phyloP scores from a whole-genome alignment of 1,139 yeast genomes.

The Martiniozyma asiatica region DNA sequence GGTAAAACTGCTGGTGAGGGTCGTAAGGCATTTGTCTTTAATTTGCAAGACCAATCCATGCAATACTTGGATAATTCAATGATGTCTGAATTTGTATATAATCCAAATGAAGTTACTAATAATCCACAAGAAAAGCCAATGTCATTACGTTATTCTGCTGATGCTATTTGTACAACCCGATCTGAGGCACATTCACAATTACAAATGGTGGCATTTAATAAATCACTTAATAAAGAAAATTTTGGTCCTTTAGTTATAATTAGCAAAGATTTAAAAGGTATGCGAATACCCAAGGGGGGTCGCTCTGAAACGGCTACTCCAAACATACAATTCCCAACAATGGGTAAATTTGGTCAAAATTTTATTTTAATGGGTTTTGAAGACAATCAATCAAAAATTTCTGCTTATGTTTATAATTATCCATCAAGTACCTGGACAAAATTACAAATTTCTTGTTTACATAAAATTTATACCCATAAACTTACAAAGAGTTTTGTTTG shows the following conservation, averaged over 20 bases:
- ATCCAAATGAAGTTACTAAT: not conserved
- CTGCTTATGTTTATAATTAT: slow-evolving; percentile 45
- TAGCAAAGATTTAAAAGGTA: slow-evolving; percentile 7
- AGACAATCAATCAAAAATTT: slow-evolving; percentile 40
- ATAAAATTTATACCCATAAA: slow-evolving; percentile 43
- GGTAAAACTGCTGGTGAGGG: too few relatives aligned
- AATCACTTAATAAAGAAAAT: slow-evolving; percentile 6
- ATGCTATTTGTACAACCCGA: slow-evolving; percentile 1
- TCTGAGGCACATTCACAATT: slow-evolving; percentile 4
- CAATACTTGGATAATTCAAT: not conserved
- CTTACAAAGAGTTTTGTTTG: slow-evolving; percentile 61
- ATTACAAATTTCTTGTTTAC: slow-evolving; percentile 44
- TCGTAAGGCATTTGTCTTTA: too few relatives aligned
- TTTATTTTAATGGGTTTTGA: slow-evolving; percentile 48
- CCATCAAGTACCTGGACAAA: slow-evolving; percentile 58
- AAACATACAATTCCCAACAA: slow-evolving; percentile 37
- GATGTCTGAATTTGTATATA: not conserved
- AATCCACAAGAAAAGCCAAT: not conserved
- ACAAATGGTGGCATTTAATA: slow-evolving; percentile 6
- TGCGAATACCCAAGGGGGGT: too few relatives aligned
- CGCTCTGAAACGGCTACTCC: slow-evolving; percentile 2
- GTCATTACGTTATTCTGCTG: slow-evolving; percentile 3
- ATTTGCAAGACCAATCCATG: too few relatives aligned
- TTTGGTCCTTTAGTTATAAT: slow-evolving; percentile 16
- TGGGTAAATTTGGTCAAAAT: slow-evolving; percentile 55